phyloP scores from a whole-genome alignment of 1,139 yeast species.

The Hyphopichia fennica region DNA sequence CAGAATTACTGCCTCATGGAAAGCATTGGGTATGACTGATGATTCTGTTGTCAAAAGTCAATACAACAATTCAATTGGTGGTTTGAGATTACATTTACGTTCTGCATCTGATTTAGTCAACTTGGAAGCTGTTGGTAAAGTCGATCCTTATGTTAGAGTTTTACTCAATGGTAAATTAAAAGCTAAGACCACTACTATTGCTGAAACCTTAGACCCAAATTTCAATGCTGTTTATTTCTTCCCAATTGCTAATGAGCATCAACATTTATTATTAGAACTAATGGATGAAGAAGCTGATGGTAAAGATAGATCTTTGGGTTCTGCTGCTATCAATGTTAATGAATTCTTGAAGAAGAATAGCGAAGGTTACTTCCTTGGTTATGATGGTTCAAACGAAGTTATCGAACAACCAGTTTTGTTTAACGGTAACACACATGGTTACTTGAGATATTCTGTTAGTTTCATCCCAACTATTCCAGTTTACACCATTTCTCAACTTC shows the following conservation, averaged over 20 bases:
- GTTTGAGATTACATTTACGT: constrained; percentile 58
- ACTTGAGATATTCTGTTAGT: constrained; percentile 55
- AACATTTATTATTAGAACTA: constrained; percentile 55
- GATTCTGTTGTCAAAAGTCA: constrained; percentile 41
- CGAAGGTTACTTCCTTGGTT: constrained; percentile 47
- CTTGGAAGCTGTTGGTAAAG: constrained; percentile 75
- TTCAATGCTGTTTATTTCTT: constrained; percentile 61
- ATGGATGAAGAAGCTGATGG: constrained; percentile 67
- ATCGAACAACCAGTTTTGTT: constrained; percentile 47
- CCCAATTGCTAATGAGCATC: constrained; percentile 63
- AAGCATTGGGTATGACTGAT: constrained; percentile 63
- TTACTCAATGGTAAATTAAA: constrained; percentile 56
- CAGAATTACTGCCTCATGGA: constrained; percentile 63
- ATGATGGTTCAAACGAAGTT: constrained; percentile 51
- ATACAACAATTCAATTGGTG: constrained; percentile 63
- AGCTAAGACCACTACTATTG: constrained; percentile 55
- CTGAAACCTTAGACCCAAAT: constrained; percentile 55
- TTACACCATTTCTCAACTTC: constrained; percentile 55
- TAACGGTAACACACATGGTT: constrained; percentile 49
- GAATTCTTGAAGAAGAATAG: constrained; percentile 50
- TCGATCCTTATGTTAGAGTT: constrained; percentile 77
- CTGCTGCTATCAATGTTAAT: constrained; percentile 49
- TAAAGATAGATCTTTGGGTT: constrained; percentile 65
- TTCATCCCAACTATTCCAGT: constrained; percentile 66
- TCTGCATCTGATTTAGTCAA: constrained; percentile 57